Percentiles rank a stretch among this genome's conserved stretches.
phyloP scores from a whole-genome alignment of 2,329 filamentous ascomycete species.

The Fusarium sp. region DNA sequence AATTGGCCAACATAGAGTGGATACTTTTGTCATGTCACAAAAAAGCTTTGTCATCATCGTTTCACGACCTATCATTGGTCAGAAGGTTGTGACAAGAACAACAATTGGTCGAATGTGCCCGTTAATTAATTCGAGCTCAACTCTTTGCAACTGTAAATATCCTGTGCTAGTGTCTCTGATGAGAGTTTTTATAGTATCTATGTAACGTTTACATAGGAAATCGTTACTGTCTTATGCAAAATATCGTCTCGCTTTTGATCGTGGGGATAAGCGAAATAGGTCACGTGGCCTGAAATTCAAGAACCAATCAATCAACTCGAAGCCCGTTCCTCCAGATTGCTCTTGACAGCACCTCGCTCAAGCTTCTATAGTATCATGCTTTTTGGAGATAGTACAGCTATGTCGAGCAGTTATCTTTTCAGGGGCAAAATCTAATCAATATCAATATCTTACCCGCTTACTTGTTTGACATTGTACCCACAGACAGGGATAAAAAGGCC shows the following conservation, averaged over 20 bases:
- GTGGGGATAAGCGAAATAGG: not conserved
- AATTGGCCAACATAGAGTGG: not conserved
- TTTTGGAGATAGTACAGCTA: too few species aligned
- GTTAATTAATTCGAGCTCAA: not conserved
- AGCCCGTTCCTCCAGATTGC: too few species aligned
- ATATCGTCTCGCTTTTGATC: not conserved
- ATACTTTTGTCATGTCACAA: not conserved
- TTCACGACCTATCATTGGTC: not conserved
- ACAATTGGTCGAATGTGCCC: not conserved
- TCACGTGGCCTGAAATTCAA: not conserved
- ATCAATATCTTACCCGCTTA: not conserved
- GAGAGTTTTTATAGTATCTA: not conserved
- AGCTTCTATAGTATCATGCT: too few species aligned
- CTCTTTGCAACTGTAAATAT: accelerated
- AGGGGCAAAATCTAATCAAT: not conserved
- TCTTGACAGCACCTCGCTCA: too few species aligned
- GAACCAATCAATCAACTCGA: too few species aligned
- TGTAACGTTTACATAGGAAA: not conserved
- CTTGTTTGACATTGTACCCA: not conserved
- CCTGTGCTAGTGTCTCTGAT: not conserved
- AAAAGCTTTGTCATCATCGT: not conserved
- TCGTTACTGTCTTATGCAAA: not conserved
- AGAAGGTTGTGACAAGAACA: not conserved
- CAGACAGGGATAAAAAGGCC: not conserved
- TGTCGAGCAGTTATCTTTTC: not conserved